Conservation (phyloP, 495 filamentous ascomycete genomes). For the Penicillium steckii region DNA sequence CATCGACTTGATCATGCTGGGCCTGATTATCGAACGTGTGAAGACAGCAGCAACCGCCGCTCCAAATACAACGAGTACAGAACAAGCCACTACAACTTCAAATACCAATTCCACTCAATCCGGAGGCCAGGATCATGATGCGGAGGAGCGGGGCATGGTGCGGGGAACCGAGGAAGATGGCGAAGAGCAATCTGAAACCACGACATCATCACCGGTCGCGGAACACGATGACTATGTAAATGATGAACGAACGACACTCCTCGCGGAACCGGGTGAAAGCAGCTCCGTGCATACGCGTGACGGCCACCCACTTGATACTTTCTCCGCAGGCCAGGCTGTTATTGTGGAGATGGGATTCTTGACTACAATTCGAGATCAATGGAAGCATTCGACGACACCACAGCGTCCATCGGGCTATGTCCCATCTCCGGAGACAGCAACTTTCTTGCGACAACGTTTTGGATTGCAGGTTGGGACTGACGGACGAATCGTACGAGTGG, state of each 20-base stretch:
- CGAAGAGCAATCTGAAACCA: slow-evolving; percentile 4
- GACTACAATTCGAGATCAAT: slow-evolving; percentile 64
- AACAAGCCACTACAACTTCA: slow-evolving; percentile 4
- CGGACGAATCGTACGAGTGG: slow-evolving; percentile 38
- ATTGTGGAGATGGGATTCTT: slow-evolving; percentile 69
- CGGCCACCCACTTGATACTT: slow-evolving; percentile 54
- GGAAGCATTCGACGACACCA: slow-evolving; percentile 36
- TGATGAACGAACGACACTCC: slow-evolving; percentile 45
- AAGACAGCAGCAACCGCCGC: slow-evolving; percentile 35
- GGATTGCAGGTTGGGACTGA: slow-evolving; percentile 41
- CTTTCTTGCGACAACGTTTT: slow-evolving; percentile 43
- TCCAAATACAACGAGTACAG: neutral
- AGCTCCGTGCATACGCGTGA: slow-evolving; percentile 28
- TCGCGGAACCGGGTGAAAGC: slow-evolving; percentile 41
- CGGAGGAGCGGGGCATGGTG: slow-evolving; percentile 76
- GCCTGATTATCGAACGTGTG: slow-evolving; percentile 68
- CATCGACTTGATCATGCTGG: slow-evolving; percentile 73
- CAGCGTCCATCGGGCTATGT: slow-evolving; percentile 28
- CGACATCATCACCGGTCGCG: slow-evolving; percentile 3
- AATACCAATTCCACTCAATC: slow-evolving; percentile 9
- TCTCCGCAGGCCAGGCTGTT: slow-evolving; percentile 66
- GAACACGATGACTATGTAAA: slow-evolving; percentile 29
- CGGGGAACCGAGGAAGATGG: slow-evolving; percentile 37
- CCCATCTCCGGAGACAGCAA: slow-evolving; percentile 41
- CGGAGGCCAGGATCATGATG: slow-evolving; percentile 65